Percentiles rank a stretch among this genome's conserved stretches.
phyloP scores from a whole-genome alignment of 2,329 filamentous ascomycete genomes.

The Pseudocercospora ulei region DNA sequence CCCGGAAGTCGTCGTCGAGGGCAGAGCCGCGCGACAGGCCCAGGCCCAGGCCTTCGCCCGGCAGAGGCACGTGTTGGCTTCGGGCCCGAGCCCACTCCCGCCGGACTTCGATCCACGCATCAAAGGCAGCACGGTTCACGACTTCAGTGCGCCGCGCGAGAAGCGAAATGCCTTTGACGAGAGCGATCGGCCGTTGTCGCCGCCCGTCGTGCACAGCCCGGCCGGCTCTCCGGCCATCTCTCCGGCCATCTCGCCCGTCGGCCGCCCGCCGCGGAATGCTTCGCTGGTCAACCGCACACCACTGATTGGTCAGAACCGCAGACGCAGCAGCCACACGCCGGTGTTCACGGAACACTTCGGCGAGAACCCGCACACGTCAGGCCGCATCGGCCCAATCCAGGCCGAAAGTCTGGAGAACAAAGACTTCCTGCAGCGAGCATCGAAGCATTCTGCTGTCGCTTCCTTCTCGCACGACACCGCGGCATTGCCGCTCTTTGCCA shows the following conservation, averaged over 20 bases:
- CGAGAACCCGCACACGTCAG: constrained; percentile 40
- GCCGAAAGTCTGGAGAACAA: constrained; percentile 43
- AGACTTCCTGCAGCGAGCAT: constrained; percentile 41
- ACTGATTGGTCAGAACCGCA: constrained; percentile 7
- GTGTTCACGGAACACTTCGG: constrained; percentile 54
- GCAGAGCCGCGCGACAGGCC: constrained; percentile 20
- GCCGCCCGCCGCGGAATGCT: constrained; percentile 18
- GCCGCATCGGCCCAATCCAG: constrained; percentile 38
- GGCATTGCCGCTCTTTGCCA: constrained; percentile 32
- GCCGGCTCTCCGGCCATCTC: constrained; percentile 8
- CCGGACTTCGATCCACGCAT: constrained; percentile 56
- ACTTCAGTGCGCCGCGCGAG: constrained; percentile 53
- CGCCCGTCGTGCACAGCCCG: constrained; percentile 7
- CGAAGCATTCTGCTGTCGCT: constrained; percentile 29
- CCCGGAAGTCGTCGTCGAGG: constrained; percentile 18
- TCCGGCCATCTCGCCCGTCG: constrained; percentile 11
- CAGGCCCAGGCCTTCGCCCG: constrained; percentile 40
- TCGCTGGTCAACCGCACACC: constrained; percentile 19
- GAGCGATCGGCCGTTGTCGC: constrained; percentile 12
- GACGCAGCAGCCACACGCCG: constrained; percentile 44
- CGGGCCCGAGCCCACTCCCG: constrained; percentile 43
- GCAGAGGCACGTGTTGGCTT: constrained; percentile 45
- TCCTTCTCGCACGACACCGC: constrained; percentile 28
- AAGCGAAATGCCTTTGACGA: constrained; percentile 25
- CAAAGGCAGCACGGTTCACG: constrained; percentile 53